phyloP scores from a whole-genome alignment of 2,329 filamentous ascomycete genomes.

The Fusarium sambucinum region DNA sequence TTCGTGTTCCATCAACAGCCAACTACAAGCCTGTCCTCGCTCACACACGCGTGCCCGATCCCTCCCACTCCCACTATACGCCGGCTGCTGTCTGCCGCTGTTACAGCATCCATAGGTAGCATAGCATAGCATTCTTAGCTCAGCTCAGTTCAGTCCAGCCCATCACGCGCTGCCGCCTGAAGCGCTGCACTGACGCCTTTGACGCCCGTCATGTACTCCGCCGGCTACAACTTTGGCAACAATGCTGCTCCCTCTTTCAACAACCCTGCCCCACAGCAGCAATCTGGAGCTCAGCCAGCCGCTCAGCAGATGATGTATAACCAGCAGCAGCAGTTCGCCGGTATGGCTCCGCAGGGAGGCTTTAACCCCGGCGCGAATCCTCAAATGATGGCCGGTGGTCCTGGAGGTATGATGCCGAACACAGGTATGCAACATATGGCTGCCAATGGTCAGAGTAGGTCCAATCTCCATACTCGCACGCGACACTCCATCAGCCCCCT shows the following conservation, averaged over 20 bases:
- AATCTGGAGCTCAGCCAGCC: slow-evolving; percentile 55
- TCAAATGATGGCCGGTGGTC: slow-evolving; percentile 67
- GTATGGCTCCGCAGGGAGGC: slow-evolving; percentile 64
- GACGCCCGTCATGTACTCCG: slow-evolving; percentile 62
- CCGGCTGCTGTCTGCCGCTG: slow-evolving; percentile 30
- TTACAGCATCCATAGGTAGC: slow-evolving; percentile 9
- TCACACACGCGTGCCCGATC: slow-evolving; percentile 30
- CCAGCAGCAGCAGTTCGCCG: slow-evolving; percentile 65
- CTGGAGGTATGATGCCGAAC: slow-evolving; percentile 73
- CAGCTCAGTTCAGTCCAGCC: slow-evolving; percentile 11
- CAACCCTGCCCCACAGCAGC: slow-evolving; percentile 56
- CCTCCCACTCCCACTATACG: slow-evolving; percentile 19
- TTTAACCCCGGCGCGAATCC: slow-evolving; percentile 65
- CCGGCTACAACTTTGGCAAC: slow-evolving; percentile 67
- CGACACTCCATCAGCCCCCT: slow-evolving; percentile 11
- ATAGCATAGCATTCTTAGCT: slow-evolving; percentile 1
- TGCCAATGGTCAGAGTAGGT: slow-evolving; percentile 71
- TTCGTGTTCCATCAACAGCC: slow-evolving; percentile 37
- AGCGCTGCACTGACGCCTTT: slow-evolving; percentile 40
- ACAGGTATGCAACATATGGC: slow-evolving; percentile 70
- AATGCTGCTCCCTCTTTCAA: slow-evolving; percentile 66
- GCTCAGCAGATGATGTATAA: slow-evolving; percentile 71
- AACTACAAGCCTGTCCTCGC: slow-evolving; percentile 37
- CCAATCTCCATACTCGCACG: slow-evolving; percentile 44
- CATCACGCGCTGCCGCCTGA: slow-evolving; percentile 37